These are phyloP conservation scores for Calonectria fujianensis DNA, from an alignment of 2,329 filamentous ascomycete species.

Conservation along the genomic window DNA sequence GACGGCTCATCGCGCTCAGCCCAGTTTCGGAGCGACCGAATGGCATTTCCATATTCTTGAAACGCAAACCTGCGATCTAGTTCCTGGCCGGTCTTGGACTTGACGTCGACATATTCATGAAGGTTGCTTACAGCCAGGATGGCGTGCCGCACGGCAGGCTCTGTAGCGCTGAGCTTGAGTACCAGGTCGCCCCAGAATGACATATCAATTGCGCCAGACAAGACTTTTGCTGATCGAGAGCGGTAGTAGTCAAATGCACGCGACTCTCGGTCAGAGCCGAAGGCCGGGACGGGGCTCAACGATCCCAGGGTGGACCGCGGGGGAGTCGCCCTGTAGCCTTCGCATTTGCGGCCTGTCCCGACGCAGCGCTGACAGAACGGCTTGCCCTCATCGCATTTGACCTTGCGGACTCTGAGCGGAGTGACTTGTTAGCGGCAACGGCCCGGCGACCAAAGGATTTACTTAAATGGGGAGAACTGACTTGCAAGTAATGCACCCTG, in stretches of 20 bases:
- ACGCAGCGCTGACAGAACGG: constrained; percentile 72
- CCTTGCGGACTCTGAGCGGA: constrained; percentile 68
- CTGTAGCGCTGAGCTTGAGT: constrained; percentile 65
- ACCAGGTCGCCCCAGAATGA: constrained; percentile 67
- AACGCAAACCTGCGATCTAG: constrained; percentile 53
- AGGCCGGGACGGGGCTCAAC: constrained; percentile 47
- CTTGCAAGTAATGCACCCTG: constrained; percentile 75
- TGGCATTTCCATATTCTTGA: constrained; percentile 68
- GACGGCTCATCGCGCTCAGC: constrained; percentile 55
- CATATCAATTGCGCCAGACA: constrained; percentile 65
- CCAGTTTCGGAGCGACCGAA: constrained; percentile 64
- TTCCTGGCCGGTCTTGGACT: constrained; percentile 41
- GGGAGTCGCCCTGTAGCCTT: constrained; percentile 67
- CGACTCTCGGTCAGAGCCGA: constrained; percentile 48
- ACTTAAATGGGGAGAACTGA: constrained; percentile 56
- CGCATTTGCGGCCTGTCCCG: constrained; percentile 73
- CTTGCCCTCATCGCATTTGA: constrained; percentile 75
- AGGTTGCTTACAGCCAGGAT: constrained; percentile 70
- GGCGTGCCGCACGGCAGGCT: constrained; percentile 69
- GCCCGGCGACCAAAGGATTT: neutral
- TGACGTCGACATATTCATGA: constrained; percentile 61
- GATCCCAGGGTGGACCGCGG: constrained; percentile 44
- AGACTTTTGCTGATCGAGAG: constrained; percentile 60
- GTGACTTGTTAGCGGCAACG: neutral
- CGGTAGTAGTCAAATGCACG: constrained; percentile 60